Evolutionary conservation across 441 rosid genomes (phyloP), one percentile per base, ranked within the genome.

Genomic region (Daphne laureola): DNA sequence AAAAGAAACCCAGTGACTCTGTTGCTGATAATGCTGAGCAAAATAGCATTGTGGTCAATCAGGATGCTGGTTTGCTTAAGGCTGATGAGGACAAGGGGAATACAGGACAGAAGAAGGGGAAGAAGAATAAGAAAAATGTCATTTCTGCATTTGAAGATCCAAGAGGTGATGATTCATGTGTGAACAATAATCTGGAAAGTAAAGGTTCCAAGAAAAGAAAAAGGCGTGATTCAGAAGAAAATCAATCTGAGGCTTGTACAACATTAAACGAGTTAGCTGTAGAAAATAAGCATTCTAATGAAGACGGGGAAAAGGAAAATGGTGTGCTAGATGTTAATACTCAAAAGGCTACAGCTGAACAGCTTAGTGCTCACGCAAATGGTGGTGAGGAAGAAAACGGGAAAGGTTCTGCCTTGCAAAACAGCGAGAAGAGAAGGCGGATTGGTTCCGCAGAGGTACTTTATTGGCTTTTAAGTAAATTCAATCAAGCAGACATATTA

Each of bases 151-250:
- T 46, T 40, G 53, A 26, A 26, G 54, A 59, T 43, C 17, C 53
- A 48, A 59, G 51, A 45, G 51, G 55, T 40, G 67, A 4, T 46
- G 61, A 72, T 36, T 44, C 48, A 43, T 26, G 49, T 58, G 15
- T 25, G 44, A 52, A n/a, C 14, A 61, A 58, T 56, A 62, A 56
- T 17, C 73, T 67, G 55, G 70, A 63, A 36, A 43, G 49, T 44
- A 78, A 71, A 54, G 58, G 21, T 59, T 76, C 87, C 55, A 90
- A 85, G 78, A 93, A 93, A 72, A 77, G 96, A 59, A 93, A 93
- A 77, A 75, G 90, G 68, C 46, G 49, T 17, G 78, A 67, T 61
- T 73, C 89, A 58, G 80, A 80, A 49, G 84, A 69, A 66, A 64
- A 64, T 49, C 68, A 63, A 56, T 47, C 58, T 64, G 60, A 45